Evolutionary conservation across 2,329 filamentous ascomycete genomes (phyloP).

Genomic region (Zymoseptoria ardabiliae): DNA sequence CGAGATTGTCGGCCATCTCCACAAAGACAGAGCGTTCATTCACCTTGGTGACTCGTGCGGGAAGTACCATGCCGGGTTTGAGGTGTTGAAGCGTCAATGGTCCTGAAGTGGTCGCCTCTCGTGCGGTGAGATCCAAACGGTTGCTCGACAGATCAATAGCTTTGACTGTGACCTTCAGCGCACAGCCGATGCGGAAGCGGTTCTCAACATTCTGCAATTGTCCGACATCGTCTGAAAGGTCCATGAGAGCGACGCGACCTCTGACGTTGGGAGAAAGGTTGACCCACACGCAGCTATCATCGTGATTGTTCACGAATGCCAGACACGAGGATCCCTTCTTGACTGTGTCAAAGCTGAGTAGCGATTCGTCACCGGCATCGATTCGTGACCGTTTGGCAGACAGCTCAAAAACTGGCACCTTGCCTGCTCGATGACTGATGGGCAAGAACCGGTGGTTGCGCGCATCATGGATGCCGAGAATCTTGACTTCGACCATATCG

Average conservation of each 20-base stretch:
- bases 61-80: constrained; percentile 71
- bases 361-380: constrained; percentile 44
- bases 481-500: constrained; percentile 63
- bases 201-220: constrained; percentile 65
- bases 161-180: constrained; percentile 71
- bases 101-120: constrained; percentile 34
- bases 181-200: constrained; percentile 86
- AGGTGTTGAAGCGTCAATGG: constrained; percentile 63
- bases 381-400: constrained; percentile 58
- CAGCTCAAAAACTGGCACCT: constrained; percentile 75
- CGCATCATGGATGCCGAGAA: constrained; percentile 83
- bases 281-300: constrained; percentile 75
- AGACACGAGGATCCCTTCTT: constrained; percentile 64
- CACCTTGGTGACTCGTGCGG: constrained; percentile 76
- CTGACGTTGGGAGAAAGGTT: constrained; percentile 83
- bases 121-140: constrained; percentile 64
- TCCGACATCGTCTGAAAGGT: constrained; percentile 80
- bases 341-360: constrained; percentile 66
- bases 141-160: constrained; percentile 64
- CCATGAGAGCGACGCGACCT: constrained; percentile 72
- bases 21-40: constrained; percentile 78
- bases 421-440: constrained; percentile 75
- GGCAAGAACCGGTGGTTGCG: constrained; percentile 86
- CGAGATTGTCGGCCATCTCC: constrained; percentile 72
- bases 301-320: constrained; percentile 86